A percentile compares a stretch with the other conserved stretches of the same genome.
phyloP scores from a whole-genome alignment of 164 flowering plant species.

The Nelumbo lutea region DNA sequence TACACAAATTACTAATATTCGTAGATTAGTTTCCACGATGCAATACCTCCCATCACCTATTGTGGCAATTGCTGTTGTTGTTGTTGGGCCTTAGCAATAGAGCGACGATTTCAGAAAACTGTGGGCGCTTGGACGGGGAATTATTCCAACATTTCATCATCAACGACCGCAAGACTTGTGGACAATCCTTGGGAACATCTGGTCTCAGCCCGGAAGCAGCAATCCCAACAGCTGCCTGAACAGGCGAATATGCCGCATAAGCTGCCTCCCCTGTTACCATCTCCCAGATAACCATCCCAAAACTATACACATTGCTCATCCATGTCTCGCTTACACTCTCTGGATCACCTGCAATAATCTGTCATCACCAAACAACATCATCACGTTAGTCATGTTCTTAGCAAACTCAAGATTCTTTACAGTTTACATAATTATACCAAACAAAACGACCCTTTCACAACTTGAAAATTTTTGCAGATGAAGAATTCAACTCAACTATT shows the following conservation, averaged over 20 bases:
- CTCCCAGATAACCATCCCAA: slow-evolving; percentile 96
- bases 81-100: slow-evolving; percentile 39
- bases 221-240: slow-evolving; percentile 95
- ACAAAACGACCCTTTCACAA: background rate
- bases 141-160: slow-evolving; percentile 92
- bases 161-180: slow-evolving; percentile 51
- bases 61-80: slow-evolving; percentile 15
- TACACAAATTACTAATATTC: background rate
- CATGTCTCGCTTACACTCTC: slow-evolving; percentile 81
- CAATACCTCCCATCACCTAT: slow-evolving; percentile 17
- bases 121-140: slow-evolving; percentile 78
- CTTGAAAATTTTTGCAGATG: too few relatives aligned
- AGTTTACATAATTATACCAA: background rate
- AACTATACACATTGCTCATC: slow-evolving; percentile 96
- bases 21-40: background rate
- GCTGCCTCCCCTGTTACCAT: slow-evolving; percentile 90
- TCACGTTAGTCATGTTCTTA: background rate
- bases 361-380: slow-evolving; percentile 10
- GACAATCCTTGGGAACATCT: slow-evolving; percentile 86
- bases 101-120: slow-evolving; percentile 64
- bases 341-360: slow-evolving; percentile 97
- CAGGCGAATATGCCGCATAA: slow-evolving; percentile 77
- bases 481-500: too few relatives aligned
- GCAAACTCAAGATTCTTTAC: too few relatives aligned
- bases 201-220: slow-evolving; percentile 97